These are phyloP conservation scores for Smittium culicis DNA, from an alignment of 371 early-diverging fungal species.

Conservation along the genomic window DNA sequence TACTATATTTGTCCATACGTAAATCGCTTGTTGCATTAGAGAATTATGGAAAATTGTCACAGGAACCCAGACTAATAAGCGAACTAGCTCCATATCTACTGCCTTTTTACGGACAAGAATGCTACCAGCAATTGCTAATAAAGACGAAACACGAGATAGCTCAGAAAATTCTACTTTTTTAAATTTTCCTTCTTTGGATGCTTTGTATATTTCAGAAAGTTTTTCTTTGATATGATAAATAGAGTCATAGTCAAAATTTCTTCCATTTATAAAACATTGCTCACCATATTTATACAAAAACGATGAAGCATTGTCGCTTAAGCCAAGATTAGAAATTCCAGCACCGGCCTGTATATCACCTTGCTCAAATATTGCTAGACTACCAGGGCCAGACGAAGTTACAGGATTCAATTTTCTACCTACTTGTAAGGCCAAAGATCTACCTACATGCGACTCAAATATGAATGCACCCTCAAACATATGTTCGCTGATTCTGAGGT, in stretches of 20 bases:
- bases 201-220: conserved; percentile 20
- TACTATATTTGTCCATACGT: conserved; percentile 79
- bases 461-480: no score
- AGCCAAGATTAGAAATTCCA: not conserved
- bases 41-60: conserved; percentile 63
- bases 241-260: conserved; percentile 15
- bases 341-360: no score
- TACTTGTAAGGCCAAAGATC: conserved; percentile 54
- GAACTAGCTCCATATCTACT: conserved; percentile 46
- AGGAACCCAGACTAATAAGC: conserved; percentile 72
- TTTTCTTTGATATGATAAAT: conserved; percentile 17
- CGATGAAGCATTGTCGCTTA: conserved; percentile 25
- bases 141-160: conserved; percentile 11
- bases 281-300: conserved; percentile 24
- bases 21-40: conserved; percentile 58
- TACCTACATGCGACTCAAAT: conserved; percentile 52
- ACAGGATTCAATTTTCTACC: conserved; percentile 37
- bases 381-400: conserved; percentile 9
- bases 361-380: no score
- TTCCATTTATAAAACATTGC: conserved; percentile 24
- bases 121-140: conserved; percentile 3
- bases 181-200: conserved; percentile 16
- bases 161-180: conserved; percentile 17
- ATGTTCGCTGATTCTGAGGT: conserved; percentile 42
- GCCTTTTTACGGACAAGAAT: conserved; percentile 3